Conservation (phyloP, 2,329 filamentous ascomycete species). For the Sporothrix phasma region DNA sequence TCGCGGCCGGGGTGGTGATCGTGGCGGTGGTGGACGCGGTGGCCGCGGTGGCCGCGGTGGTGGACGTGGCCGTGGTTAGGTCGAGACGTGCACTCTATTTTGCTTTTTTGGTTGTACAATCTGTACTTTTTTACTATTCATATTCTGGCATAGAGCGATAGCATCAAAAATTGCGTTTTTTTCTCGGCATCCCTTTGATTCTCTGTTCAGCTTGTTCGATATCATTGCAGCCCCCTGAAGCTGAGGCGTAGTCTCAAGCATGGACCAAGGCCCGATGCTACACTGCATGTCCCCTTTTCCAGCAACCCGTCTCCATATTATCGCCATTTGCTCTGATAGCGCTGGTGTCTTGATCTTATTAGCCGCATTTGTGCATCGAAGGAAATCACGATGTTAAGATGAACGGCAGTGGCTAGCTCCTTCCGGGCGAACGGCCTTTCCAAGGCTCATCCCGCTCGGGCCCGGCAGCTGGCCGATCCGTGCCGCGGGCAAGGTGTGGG, state of each 20-base stretch:
- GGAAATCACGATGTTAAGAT: background rate
- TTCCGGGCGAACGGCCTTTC: background rate
- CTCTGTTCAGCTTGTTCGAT: background rate
- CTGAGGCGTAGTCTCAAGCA: background rate
- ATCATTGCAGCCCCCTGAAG: background rate
- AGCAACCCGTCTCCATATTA: background rate
- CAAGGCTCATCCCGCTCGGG: background rate
- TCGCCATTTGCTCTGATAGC: background rate
- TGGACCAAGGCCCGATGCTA: background rate
- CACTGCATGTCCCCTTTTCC: background rate
- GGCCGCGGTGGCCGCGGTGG: conserved; percentile 9
- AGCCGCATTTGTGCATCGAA: background rate
- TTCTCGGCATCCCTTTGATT: background rate
- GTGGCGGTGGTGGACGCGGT: conserved; percentile 3
- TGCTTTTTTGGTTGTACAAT: background rate
- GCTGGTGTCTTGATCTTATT: background rate
- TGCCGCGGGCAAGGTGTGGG: conserved; percentile 2
- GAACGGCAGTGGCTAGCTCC: background rate
- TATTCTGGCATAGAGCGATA: conserved; percentile 5
- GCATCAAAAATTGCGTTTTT: background rate
- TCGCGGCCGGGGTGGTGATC: background rate
- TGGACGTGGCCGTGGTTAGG: conserved; percentile 1
- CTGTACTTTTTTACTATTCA: background rate
- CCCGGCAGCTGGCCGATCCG: background rate
- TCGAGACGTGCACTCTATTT: background rate